Conservation (phyloP, 495 filamentous ascomycete species). For the Penicillium paradoxum region DNA sequence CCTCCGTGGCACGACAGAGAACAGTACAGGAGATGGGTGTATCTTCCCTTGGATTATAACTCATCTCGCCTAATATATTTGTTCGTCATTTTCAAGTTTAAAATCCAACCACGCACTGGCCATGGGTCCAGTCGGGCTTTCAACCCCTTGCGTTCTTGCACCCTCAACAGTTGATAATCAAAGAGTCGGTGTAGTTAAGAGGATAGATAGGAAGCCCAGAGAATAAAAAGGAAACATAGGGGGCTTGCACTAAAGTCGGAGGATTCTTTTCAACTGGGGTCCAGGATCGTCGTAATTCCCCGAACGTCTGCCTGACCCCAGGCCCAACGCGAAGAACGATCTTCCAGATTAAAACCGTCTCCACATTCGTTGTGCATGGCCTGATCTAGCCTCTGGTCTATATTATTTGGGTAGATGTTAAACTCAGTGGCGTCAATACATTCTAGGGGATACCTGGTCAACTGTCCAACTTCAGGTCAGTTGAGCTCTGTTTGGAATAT, state of each 20-base stretch:
- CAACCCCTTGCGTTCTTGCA: slow-evolving; percentile 1
- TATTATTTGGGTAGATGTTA: background rate
- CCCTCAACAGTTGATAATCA: background rate
- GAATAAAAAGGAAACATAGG: background rate
- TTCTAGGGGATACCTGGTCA: background rate
- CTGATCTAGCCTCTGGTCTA: background rate
- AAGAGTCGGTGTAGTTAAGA: background rate
- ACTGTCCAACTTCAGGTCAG: background rate
- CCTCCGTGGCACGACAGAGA: background rate
- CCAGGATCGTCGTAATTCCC: background rate
- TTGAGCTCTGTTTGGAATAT: too few species aligned
- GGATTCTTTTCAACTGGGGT: background rate
- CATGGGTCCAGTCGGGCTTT: background rate
- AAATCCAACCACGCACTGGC: background rate
- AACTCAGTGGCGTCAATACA: background rate
- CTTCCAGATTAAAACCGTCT: background rate
- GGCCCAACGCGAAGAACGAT: background rate
- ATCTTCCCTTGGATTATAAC: background rate
- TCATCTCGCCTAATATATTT: background rate
- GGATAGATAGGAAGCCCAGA: background rate
- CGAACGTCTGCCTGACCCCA: background rate
- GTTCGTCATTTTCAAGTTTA: background rate
- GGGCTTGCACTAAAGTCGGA: background rate
- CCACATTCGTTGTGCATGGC: background rate
- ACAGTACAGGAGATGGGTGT: background rate